Base-by-base conservation (phyloP, 805 yeast species). In the Pichia eremophila region DNA sequence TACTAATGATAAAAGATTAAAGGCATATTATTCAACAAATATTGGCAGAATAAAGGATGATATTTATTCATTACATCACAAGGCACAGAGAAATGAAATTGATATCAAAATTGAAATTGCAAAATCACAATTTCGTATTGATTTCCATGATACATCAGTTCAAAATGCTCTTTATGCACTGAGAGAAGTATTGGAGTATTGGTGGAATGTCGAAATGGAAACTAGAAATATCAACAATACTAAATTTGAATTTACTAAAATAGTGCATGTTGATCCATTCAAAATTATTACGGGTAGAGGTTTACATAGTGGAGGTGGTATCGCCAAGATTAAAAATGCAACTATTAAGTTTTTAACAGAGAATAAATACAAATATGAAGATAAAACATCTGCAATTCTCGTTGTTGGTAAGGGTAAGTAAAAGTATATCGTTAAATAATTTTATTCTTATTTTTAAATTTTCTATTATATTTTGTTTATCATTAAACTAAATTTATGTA, bases 241-340 rank as follows among this genome's bases (percentile, higher is more conserved):
- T 0, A 67, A 62, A 6, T 57, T 69, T 25, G 48, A 61, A 6
- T 51, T 59, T 2, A 49, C 64, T 0, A 62, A 60, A 29, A 80
- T 72, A 0, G 47, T 55, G 11, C 67, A 68, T 58, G 69, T 75
- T 1, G 66, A 62, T 1, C 74, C 77, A 0, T 55, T 83, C 8
- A 58, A 50, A 1, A 63, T 84, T 0, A 63, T 83, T 12, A 82
- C 91, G 0, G 91, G 93, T 0, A 63, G 86, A 52, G 93, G 93
- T 0, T 56, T 80, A 7, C 93, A 85, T 60, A 80, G 86, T 41
- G 67, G 59, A 1, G 77, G 75, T 6, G 86, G 88, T 0, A 57
- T 66, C 2, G 69, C 84, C 1, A 72, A 66, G 49, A 69, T 84
- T 17, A 70, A 70, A 49, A 60, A 51, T 1, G 57, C 71, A 2